Evolutionary conservation across 2,329 filamentous ascomycete species (phyloP), one percentile per base, ranked within the genome.

Genomic region (Byssochlamys sp.): DNA sequence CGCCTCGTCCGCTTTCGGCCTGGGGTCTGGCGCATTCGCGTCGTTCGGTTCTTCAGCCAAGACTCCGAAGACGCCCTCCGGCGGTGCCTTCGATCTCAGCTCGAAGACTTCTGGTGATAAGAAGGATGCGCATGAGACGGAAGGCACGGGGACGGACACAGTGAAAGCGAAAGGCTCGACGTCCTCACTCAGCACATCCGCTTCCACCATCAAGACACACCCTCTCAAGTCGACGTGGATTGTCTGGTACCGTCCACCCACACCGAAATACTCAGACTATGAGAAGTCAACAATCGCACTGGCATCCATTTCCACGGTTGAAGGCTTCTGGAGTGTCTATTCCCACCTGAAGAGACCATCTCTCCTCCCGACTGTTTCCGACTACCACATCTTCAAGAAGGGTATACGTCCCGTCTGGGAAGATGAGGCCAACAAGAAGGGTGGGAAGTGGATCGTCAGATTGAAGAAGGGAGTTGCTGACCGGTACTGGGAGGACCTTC

Each of bases 401-500:
- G 92, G 91, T 56, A 91, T 99, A 60, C 86, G 94, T 60, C 94
- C 94, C 25, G 94, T 99, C 66, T 99, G 94, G 94, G 94, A 99
- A 74, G 94, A 99, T 66, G 91, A 96, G 52, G 90, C 95, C 71
- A 99, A 99, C 77, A 94, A 90, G 74, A 88, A 86, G 65, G 94
- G 94, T 56, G 94, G 94, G 55, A 99, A 99, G 77, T 99, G 92
- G 92, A 91, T 96, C 63, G 86, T 99, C 71, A 84, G 92, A 63
- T 78, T 99, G 71, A 96, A 96, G 83, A 99, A 99, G 80, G 94
- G 94, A 27, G 90, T 99, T 24, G 90, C 90, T 19, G 94, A 97
- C 74, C 85, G 92, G 57, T 96, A 95, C 74, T 99, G 94, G 90
- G 94, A 99, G 78, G 90, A 96, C 69, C 80, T 97, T 54, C 78